phyloP scores from a whole-genome alignment of 1,284 basidiomycete species.

The Ganoderma meredithae region DNA sequence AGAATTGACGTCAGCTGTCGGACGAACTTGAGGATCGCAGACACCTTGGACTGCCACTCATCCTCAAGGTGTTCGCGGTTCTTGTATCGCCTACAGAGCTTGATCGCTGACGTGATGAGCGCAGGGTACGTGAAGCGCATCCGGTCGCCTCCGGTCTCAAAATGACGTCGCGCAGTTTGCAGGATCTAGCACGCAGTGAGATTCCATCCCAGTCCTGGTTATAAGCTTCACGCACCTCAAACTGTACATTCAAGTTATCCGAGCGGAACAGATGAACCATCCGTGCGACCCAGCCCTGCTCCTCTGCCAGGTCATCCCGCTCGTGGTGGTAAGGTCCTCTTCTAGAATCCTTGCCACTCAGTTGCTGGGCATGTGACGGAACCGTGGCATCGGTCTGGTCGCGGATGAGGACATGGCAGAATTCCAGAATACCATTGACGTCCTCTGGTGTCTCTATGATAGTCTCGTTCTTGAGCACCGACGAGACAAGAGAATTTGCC shows the following conservation, averaged over 20 bases:
- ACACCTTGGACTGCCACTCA: constrained; percentile 85
- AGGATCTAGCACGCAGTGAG: constrained; percentile 62
- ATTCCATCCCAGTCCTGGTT: not conserved
- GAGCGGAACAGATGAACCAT: constrained; percentile 95
- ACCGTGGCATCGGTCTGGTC: constrained; percentile 81
- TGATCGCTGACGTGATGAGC: constrained; percentile 89
- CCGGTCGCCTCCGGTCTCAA: constrained; percentile 90
- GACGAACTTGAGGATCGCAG: constrained; percentile 88
- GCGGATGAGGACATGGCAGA: constrained; percentile 90
- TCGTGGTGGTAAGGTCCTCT: constrained; percentile 69
- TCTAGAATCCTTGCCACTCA: constrained; percentile 57
- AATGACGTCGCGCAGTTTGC: constrained; percentile 88
- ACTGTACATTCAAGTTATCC: constrained; percentile 85
- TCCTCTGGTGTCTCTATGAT: constrained; percentile 91
- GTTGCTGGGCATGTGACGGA: constrained; percentile 41
- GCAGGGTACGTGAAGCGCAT: constrained; percentile 96
- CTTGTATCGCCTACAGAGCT: constrained; percentile 90
- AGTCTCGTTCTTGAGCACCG: constrained; percentile 94
- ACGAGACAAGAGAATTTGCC: constrained; percentile 90
- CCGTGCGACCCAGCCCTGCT: constrained; percentile 95
- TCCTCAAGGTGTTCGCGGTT: constrained; percentile 74
- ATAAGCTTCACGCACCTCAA: constrained; percentile 67
- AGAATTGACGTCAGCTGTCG: constrained; percentile 92
- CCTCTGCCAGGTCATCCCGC: constrained; percentile 91
- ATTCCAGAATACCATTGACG: constrained; percentile 88